A percentile compares a stretch with the other conserved stretches of the same genome.
Conservation (phyloP, 805 yeast genomes). For the Middelhovenomyces tepae region DNA sequence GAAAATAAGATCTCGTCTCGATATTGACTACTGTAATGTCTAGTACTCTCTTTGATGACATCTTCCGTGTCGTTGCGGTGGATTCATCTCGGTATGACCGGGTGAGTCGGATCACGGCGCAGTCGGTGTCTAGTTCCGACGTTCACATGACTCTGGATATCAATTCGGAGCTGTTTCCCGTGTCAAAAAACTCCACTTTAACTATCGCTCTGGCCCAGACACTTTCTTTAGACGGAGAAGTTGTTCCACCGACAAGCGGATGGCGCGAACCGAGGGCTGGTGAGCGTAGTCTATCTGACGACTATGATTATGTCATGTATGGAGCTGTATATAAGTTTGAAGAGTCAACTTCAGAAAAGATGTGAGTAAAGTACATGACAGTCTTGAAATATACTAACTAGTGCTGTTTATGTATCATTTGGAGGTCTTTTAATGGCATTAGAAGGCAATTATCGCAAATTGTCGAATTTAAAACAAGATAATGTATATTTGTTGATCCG, state of each 20-base stretch:
- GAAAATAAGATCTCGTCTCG: no score
- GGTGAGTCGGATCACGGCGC: constrained; percentile 81
- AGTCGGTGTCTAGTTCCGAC: constrained; percentile 72
- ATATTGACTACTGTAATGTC: no score
- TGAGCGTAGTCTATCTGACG: constrained; percentile 86
- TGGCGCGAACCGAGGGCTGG: constrained; percentile 82
- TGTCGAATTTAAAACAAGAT: constrained; percentile 86
- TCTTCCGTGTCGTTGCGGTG: constrained; percentile 74
- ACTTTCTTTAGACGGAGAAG: constrained; percentile 44
- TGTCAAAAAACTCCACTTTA: constrained; percentile 61
- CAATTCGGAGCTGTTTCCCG: constrained; percentile 88
- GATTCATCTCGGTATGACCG: constrained; percentile 89
- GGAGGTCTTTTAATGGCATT: constrained; percentile 91
- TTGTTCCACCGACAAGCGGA: constrained; percentile 39
- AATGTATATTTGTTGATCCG: constrained; percentile 86
- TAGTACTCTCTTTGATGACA: constrained; percentile 82
- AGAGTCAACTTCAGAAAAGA: constrained; percentile 57
- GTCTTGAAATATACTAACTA: no score
- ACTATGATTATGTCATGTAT: constrained; percentile 96
- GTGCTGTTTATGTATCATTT: constrained; percentile 87
- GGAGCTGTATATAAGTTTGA: constrained; percentile 97
- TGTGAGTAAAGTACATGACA: constrained; percentile 20
- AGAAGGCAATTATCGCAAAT: constrained; percentile 89
- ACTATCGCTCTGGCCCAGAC: constrained; percentile 82
- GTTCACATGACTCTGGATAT: constrained; percentile 80